A percentile compares a stretch with the other conserved stretches of the same genome.
Conservation (phyloP, 768 basidiomycete species). For the Naganishia friedmannii region DNA sequence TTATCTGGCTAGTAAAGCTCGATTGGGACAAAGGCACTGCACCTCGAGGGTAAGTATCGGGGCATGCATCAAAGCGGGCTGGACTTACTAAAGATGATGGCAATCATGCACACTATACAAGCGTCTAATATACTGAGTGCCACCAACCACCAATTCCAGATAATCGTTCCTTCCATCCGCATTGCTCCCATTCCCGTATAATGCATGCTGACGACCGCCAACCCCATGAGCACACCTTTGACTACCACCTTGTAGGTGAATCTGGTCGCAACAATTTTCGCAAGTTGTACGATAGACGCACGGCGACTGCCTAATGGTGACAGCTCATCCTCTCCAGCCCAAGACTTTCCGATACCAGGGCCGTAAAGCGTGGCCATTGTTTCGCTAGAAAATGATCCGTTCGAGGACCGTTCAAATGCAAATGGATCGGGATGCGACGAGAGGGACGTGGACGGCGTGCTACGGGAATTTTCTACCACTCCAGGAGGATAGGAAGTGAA, state of each 20-base stretch:
- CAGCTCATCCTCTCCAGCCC: background rate
- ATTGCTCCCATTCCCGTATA: conserved; percentile 26
- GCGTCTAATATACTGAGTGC: conserved; percentile 18
- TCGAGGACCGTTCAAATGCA: conserved; percentile 13
- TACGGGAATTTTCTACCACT: background rate
- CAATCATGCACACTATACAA: conserved; percentile 21
- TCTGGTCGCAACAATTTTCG: background rate
- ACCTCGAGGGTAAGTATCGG: background rate
- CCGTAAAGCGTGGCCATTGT: conserved; percentile 16
- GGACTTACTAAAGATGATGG: conserved; percentile 27
- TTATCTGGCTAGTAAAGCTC: conserved; percentile 23
- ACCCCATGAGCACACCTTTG: conserved; percentile 23
- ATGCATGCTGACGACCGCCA: conserved; percentile 23
- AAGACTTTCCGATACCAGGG: background rate
- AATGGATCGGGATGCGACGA: conserved; percentile 2
- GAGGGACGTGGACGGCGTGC: background rate
- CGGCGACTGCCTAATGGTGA: background rate
- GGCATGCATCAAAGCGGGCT: background rate
- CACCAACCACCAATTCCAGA: conserved; percentile 24
- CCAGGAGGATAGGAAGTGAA: background rate
- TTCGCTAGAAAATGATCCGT: conserved; percentile 10
- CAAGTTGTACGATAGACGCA: background rate
- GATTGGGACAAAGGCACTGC: conserved; percentile 26
- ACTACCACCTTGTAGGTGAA: conserved; percentile 17
- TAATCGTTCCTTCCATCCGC: conserved; percentile 20